Evolutionary conservation across 768 basidiomycete genomes (phyloP).

Genomic region (Lactarius evosmus): DNA sequence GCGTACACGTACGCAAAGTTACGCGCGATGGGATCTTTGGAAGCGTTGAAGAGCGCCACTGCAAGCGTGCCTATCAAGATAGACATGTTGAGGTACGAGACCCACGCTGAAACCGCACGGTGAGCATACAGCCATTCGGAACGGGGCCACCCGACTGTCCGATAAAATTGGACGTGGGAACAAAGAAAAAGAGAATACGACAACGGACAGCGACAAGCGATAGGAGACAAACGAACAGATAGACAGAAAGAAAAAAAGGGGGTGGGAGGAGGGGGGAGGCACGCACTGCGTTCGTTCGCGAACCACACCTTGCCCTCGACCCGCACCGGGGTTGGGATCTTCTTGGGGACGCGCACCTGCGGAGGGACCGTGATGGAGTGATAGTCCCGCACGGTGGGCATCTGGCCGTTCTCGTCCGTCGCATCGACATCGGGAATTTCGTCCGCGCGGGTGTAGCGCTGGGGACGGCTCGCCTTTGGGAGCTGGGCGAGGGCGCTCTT

Average conservation of each 20-base stretch:
- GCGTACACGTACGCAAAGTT: slow-evolving; percentile 85
- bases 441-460: slow-evolving; percentile 66
- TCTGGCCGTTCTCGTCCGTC: slow-evolving; percentile 46
- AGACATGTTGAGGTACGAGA: slow-evolving; percentile 86
- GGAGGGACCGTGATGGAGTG: slow-evolving; percentile 67
- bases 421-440: slow-evolving; percentile 61
- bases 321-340: slow-evolving; percentile 74
- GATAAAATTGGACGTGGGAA: neutral
- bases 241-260: neutral
- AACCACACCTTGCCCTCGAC: slow-evolving; percentile 98
- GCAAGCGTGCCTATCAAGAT: slow-evolving; percentile 82
- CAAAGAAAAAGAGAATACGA: neutral
- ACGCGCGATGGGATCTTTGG: slow-evolving; percentile 60
- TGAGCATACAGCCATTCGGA: neutral
- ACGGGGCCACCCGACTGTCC: neutral
- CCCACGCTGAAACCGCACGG: slow-evolving; percentile 60
- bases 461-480: slow-evolving; percentile 39
- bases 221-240: neutral
- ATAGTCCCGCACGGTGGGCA: slow-evolving; percentile 68
- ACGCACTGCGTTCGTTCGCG: slow-evolving; percentile 87
- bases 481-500: slow-evolving; percentile 53
- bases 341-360: slow-evolving; percentile 73
- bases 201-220: neutral
- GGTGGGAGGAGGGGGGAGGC: slow-evolving; percentile 25
- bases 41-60: slow-evolving; percentile 85